Evolutionary conservation across 805 yeast species (phyloP).

Genomic region (Pichia cephalocereana): DNA sequence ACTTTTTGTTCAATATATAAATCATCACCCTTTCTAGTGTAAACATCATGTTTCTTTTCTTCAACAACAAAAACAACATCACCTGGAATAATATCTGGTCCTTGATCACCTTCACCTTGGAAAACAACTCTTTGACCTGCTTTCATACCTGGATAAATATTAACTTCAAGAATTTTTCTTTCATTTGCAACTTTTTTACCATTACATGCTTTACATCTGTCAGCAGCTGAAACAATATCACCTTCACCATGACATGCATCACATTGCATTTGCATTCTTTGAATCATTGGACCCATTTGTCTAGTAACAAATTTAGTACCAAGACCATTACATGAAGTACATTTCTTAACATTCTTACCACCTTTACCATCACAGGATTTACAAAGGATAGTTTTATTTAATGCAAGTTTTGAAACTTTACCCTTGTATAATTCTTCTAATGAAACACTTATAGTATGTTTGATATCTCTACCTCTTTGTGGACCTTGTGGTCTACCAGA

Average conservation of each 20-base stretch:
- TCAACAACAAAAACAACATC: conserved; percentile 89
- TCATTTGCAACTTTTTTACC: conserved; percentile 85
- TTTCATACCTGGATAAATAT: conserved; percentile 94
- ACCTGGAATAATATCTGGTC: conserved; percentile 91
- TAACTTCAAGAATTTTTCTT: conserved; percentile 89
- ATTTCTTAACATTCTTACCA: conserved; percentile 86
- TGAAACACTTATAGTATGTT: conserved; percentile 75
- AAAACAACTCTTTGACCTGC: conserved; percentile 87
- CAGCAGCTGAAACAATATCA: conserved; percentile 76
- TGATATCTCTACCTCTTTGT: conserved; percentile 81
- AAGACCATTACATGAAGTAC: conserved; percentile 81
- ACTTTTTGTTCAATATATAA: conserved; percentile 76
- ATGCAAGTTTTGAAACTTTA: conserved; percentile 85
- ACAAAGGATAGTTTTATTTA: conserved; percentile 87
- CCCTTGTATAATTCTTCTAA: conserved; percentile 94
- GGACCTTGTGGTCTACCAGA: conserved; percentile 75
- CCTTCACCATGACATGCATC: conserved; percentile 90
- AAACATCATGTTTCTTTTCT: conserved; percentile 77
- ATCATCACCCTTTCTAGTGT: conserved; percentile 85
- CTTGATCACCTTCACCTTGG: conserved; percentile 96
- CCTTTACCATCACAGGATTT: conserved; percentile 88
- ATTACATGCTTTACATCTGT: conserved; percentile 75
- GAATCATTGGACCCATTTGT: conserved; percentile 99
- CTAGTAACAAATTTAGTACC: conserved; percentile 89
- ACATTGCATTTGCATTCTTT: conserved; percentile 94